Conservation (phyloP, 176 grass and related monocot genomes). For the Triticum monococcum region DNA sequence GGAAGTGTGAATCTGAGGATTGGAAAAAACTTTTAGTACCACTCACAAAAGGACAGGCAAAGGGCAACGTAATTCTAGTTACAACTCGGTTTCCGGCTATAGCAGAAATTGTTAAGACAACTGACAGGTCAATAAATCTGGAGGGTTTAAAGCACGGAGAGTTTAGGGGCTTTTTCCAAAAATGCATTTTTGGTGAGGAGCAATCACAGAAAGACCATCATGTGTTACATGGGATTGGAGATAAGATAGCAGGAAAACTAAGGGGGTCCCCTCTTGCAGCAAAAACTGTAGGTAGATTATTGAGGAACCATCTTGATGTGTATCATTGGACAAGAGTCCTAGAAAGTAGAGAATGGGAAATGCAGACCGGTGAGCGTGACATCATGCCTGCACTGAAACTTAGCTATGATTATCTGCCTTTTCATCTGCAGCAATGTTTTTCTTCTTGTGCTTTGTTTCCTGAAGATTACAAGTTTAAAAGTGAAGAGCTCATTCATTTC, state of each 20-base stretch:
- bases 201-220: background rate
- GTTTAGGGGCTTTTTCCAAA: background rate
- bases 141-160: background rate
- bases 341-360: constrained; percentile 29
- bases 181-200: background rate
- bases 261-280: background rate
- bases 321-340: background rate
- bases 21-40: background rate
- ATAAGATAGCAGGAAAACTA: background rate
- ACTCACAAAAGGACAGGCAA: background rate
- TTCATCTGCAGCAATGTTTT: constrained; percentile 24
- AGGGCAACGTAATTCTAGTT: background rate
- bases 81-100: background rate
- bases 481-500: background rate
- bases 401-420: constrained; percentile 27
- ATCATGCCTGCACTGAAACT: constrained; percentile 34
- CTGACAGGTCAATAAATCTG: background rate
- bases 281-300: background rate
- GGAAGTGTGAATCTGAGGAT: background rate
- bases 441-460: constrained; percentile 18
- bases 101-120: background rate
- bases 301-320: background rate
- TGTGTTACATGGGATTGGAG: background rate
- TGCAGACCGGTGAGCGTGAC: background rate
- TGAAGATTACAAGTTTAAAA: background rate